A percentile compares a stretch with the other conserved stretches of the same genome.
Conservation (phyloP, 148 eudicot genomes). For the Vaccinium corymbosum region DNA sequence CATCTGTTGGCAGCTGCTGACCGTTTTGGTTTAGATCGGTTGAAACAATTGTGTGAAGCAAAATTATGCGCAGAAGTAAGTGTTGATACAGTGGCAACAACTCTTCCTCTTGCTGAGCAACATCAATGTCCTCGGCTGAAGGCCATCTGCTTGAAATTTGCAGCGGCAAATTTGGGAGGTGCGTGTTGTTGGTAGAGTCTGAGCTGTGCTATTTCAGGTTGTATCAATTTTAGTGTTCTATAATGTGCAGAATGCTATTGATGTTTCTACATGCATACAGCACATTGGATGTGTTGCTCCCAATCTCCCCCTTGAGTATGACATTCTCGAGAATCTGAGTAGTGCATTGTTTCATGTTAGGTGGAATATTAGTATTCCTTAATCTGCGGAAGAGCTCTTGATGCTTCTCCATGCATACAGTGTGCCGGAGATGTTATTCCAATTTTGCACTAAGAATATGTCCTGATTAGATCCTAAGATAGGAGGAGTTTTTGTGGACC, state of each 20-base stretch:
- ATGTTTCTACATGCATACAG: constrained; percentile 10
- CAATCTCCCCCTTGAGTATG: not conserved
- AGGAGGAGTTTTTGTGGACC: not conserved
- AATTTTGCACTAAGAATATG: too few species aligned
- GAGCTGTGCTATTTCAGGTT: constrained; percentile 54
- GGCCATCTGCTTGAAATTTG: constrained; percentile 77
- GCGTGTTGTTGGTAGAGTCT: constrained; percentile 73
- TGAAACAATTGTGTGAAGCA: constrained; percentile 75
- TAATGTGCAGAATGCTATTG: constrained; percentile 10
- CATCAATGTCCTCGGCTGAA: constrained; percentile 74
- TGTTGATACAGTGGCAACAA: constrained; percentile 70
- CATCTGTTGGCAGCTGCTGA: constrained; percentile 95
- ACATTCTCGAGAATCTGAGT: too few species aligned
- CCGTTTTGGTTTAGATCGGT: constrained; percentile 76
- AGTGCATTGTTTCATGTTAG: too few species aligned
- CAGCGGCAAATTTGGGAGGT: constrained; percentile 92
- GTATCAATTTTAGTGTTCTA: constrained; percentile 32
- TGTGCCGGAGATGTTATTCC: too few species aligned
- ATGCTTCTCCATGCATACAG: too few species aligned
- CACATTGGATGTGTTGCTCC: not conserved
- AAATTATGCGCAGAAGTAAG: constrained; percentile 68
- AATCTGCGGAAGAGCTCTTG: too few species aligned
- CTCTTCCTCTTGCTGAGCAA: constrained; percentile 84
- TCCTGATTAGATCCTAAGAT: not conserved
- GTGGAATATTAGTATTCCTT: too few species aligned